Evolutionary conservation across 352 stramenopile species (phyloP).

Genomic region (Globisporangium nagaii): DNA sequence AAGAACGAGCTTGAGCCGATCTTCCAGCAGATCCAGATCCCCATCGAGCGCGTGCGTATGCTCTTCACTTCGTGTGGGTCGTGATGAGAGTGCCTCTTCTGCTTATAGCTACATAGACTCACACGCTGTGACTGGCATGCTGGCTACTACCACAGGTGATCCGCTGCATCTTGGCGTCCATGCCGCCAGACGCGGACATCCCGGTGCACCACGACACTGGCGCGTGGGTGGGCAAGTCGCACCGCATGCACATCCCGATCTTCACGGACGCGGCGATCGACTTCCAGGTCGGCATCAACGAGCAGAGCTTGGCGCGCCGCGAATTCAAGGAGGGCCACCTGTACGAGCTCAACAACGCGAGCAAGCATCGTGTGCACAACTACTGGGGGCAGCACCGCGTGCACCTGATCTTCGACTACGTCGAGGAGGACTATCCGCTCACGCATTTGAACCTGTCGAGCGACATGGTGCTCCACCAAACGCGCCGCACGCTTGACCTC

Average conservation of each 20-base stretch:
- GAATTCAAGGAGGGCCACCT: conserved; percentile 91
- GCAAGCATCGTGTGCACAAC: conserved; percentile 95
- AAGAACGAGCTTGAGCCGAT: conserved; percentile 77
- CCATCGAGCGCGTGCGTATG: conserved; percentile 34
- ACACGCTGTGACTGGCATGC: too few relatives aligned
- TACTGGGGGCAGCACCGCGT: conserved; percentile 88
- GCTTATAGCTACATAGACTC: not conserved
- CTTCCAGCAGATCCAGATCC: conserved; percentile 87
- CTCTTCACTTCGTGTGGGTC: too few relatives aligned
- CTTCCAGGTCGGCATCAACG: conserved; percentile 83
- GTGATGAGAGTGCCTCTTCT: too few relatives aligned
- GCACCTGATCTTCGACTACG: conserved; percentile 99
- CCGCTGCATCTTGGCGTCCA: conserved; percentile 93
- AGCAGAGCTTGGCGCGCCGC: conserved; percentile 84
- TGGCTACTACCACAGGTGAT: too few relatives aligned
- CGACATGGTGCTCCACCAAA: conserved; percentile 93
- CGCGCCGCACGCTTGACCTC: conserved; percentile 92
- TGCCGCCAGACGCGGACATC: conserved; percentile 94
- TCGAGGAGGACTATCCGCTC: conserved; percentile 76
- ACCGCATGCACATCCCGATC: conserved; percentile 96
- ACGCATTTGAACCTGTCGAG: conserved; percentile 70
- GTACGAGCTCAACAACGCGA: conserved; percentile 99
- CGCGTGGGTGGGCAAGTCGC: conserved; percentile 93
- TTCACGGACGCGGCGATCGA: conserved; percentile 81
- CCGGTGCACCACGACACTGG: conserved; percentile 97